Evolutionary conservation across 495 filamentous ascomycete genomes (phyloP).

Genomic region (Pyrenopolyporus hunteri): DNA sequence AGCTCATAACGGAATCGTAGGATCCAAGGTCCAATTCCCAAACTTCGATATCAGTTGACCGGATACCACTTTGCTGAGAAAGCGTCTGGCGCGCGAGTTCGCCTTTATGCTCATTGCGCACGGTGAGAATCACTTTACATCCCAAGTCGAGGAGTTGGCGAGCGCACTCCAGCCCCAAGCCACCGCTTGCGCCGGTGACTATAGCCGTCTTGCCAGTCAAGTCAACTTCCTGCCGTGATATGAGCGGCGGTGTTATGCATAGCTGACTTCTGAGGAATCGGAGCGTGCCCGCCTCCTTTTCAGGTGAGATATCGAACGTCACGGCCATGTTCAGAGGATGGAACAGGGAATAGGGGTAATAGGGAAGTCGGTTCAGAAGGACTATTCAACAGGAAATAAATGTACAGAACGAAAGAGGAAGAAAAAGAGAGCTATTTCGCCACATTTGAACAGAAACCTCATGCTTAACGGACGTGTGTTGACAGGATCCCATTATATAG

Average conservation of each 20-base stretch:
- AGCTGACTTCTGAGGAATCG: slow-evolving; percentile 8
- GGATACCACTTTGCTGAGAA: neutral
- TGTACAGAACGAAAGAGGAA: no score
- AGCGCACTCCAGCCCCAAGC: slow-evolving; percentile 55
- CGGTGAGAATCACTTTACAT: slow-evolving; percentile 55
- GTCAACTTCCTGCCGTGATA: slow-evolving; percentile 31
- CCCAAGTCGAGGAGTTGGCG: slow-evolving; percentile 51
- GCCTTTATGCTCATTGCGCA: slow-evolving; percentile 53
- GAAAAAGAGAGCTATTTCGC: no score
- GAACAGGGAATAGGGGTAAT: neutral
- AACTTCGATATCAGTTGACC: slow-evolving; percentile 44
- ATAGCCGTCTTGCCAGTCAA: slow-evolving; percentile 43
- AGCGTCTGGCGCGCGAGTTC: slow-evolving; percentile 41
- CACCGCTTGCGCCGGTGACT: slow-evolving; percentile 59
- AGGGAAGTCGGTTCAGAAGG: neutral
- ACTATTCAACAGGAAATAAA: neutral
- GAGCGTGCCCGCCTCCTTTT: slow-evolving; percentile 4
- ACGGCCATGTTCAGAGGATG: neutral
- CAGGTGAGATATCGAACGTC: slow-evolving; percentile 8
- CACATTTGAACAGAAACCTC: no score
- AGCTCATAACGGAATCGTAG: slow-evolving; percentile 46
- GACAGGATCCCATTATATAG: no score
- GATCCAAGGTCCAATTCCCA: slow-evolving; percentile 56
- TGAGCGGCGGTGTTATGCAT: neutral
- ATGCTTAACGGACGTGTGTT: no score